Evolutionary conservation across 176 grass and related monocot species (phyloP).

Genomic region (Stipa capillata): DNA sequence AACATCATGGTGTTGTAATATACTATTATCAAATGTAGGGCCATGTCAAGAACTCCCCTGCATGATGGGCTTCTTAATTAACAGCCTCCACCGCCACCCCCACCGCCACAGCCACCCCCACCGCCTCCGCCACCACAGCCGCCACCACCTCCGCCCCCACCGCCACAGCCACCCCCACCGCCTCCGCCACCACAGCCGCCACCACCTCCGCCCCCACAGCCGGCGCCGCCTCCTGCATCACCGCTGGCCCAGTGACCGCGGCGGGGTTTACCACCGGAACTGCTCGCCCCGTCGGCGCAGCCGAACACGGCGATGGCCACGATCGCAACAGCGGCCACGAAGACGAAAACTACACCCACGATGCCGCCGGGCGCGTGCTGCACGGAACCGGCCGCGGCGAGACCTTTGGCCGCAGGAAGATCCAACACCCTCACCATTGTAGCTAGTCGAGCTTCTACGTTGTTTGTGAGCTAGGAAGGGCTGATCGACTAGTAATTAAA

Average conservation of each 20-base stretch:
- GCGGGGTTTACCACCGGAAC: not conserved
- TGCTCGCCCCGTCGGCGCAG: not conserved
- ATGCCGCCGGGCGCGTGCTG: not conserved
- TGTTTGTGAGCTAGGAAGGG: not conserved
- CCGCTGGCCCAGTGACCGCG: not conserved
- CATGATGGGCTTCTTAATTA: not conserved
- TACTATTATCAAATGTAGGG: too few relatives aligned
- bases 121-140: too few relatives aligned
- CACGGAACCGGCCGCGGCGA: not conserved
- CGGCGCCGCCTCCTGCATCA: not conserved
- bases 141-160: too few relatives aligned
- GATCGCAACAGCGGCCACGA: not conserved
- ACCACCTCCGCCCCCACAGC: too few relatives aligned
- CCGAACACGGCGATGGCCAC: not conserved
- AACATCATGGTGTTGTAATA: not conserved
- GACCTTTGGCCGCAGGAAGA: not conserved
- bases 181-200: not conserved
- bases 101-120: too few relatives aligned
- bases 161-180: not conserved
- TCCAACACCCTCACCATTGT: not conserved
- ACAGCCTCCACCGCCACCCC: not conserved
- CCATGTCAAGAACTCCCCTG: not conserved
- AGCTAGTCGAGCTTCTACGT: not conserved
- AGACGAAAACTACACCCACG: not conserved
- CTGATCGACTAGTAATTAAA: not conserved